Conservation (phyloP, 2,329 filamentous ascomycete genomes). For the Teratosphaeriaceae sp. region DNA sequence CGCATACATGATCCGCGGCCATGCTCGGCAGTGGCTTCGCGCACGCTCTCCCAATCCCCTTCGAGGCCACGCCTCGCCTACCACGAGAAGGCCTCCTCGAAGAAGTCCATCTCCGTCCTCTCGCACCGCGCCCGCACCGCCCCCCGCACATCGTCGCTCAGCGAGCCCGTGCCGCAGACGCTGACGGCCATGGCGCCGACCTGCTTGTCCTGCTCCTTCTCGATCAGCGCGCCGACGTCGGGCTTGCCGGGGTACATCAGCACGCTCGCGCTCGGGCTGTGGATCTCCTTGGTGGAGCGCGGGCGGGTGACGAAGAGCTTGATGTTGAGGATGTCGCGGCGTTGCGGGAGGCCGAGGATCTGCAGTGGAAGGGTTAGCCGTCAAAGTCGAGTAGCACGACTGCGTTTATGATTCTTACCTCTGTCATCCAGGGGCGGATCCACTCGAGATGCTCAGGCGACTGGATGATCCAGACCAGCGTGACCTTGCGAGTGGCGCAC, state of each 20-base stretch:
- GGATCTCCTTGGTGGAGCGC: constrained; percentile 73
- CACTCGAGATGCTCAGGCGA: constrained; percentile 86
- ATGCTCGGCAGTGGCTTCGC: too few species aligned
- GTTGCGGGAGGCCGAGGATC: constrained; percentile 72
- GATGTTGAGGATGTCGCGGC: constrained; percentile 76
- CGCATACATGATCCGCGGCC: background rate
- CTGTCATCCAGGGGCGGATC: constrained; percentile 85
- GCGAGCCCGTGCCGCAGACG: constrained; percentile 66
- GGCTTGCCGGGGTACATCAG: constrained; percentile 90
- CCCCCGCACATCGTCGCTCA: constrained; percentile 67
- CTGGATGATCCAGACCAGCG: constrained; percentile 88
- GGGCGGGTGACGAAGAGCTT: constrained; percentile 88
- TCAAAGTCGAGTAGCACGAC: constrained; percentile 47
- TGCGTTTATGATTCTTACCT: too few species aligned
- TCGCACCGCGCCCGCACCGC: constrained; percentile 60
- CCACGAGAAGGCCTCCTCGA: constrained; percentile 71
- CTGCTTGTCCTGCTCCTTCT: constrained; percentile 74
- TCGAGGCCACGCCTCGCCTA: constrained; percentile 31
- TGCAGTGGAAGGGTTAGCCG: constrained; percentile 50
- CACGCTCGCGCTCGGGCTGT: constrained; percentile 69
- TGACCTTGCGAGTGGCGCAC: constrained; percentile 72
- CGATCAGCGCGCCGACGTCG: constrained; percentile 70
- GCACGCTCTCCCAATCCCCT: too few species aligned
- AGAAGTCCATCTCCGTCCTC: constrained; percentile 64
- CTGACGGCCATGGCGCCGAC: constrained; percentile 84